phyloP scores from a whole-genome alignment of 2,329 filamentous ascomycete species.

The Simplicillium aogashimaense region DNA sequence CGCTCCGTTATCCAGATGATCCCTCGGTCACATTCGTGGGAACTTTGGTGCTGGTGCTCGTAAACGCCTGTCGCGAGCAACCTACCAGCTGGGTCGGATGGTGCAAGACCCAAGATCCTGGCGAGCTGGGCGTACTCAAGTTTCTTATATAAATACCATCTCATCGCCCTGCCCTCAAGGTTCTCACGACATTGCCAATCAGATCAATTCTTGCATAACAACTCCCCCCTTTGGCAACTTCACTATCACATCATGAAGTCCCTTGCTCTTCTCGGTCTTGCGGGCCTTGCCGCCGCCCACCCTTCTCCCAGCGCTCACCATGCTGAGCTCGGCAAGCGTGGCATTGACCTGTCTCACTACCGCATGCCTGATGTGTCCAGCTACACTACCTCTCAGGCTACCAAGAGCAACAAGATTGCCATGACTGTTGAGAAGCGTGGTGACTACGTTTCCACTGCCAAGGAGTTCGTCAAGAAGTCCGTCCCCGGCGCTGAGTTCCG shows the following conservation, averaged over 20 bases:
- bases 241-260: conserved; percentile 17
- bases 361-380: conserved; percentile 18
- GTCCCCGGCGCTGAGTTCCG: conserved; percentile 34
- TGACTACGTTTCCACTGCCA: conserved; percentile 32
- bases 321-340: conserved; percentile 15
- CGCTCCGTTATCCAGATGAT: too few relatives aligned
- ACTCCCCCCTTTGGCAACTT: too few relatives aligned
- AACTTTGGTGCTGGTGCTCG: too few relatives aligned
- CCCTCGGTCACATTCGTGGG: too few relatives aligned
- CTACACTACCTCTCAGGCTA: conserved; percentile 18
- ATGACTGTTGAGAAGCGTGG: conserved; percentile 16
- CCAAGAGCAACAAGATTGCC: conserved; percentile 12
- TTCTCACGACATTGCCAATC: too few relatives aligned
- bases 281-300: conserved; percentile 22
- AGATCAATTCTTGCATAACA: too few relatives aligned
- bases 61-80: too few relatives aligned
- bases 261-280: conserved; percentile 20
- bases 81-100: too few relatives aligned
- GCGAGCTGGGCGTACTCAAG: too few relatives aligned
- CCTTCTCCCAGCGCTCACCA: conserved; percentile 16
- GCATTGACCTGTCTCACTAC: conserved; percentile 21
- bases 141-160: too few relatives aligned
- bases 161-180: too few relatives aligned
- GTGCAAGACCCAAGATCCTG: too few relatives aligned
- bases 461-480: conserved; percentile 25